Evolutionary conservation across 2,329 filamentous ascomycete genomes (phyloP).

Genomic region (Colletotrichum lindemuthianum): DNA sequence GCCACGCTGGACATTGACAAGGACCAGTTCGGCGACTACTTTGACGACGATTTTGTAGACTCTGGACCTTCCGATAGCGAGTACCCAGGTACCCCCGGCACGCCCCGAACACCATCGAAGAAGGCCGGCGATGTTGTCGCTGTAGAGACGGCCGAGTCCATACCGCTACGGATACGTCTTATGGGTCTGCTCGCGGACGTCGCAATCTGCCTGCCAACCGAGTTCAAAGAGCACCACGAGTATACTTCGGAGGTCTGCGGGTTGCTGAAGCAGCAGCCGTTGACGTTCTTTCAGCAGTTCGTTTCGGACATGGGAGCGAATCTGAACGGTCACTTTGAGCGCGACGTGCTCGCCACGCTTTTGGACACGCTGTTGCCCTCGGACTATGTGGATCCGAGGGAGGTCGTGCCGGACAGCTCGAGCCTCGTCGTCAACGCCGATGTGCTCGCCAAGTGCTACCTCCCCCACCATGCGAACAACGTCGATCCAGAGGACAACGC

Average conservation of each 20-base stretch:
- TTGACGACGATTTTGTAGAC: slow-evolving; percentile 53
- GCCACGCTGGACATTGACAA: slow-evolving; percentile 66
- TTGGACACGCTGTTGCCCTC: slow-evolving; percentile 56
- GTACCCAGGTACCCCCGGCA: slow-evolving; percentile 49
- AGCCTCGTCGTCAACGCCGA: slow-evolving; percentile 53
- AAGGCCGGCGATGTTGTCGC: slow-evolving; percentile 46
- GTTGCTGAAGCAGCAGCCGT: slow-evolving; percentile 66
- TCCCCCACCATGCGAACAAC: slow-evolving; percentile 72
- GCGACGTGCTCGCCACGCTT: slow-evolving; percentile 43
- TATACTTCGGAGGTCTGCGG: slow-evolving; percentile 70
- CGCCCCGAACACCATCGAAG: slow-evolving; percentile 32
- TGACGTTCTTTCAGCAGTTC: slow-evolving; percentile 67
- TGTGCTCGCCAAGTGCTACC: slow-evolving; percentile 68
- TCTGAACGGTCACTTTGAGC: slow-evolving; percentile 14
- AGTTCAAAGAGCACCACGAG: slow-evolving; percentile 54
- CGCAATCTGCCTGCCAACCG: slow-evolving; percentile 55
- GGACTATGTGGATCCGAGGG: slow-evolving; percentile 52
- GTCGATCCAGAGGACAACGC: slow-evolving; percentile 73
- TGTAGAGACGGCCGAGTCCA: slow-evolving; percentile 60
- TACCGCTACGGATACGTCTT: slow-evolving; percentile 70
- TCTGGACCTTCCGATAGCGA: slow-evolving; percentile 59
- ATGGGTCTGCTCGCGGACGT: slow-evolving; percentile 65
- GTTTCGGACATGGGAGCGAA: slow-evolving; percentile 43
- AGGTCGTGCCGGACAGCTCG: slow-evolving; percentile 48
- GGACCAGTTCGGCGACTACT: slow-evolving; percentile 69